These are phyloP conservation scores for Parafenestella ontariensis DNA, from an alignment of 2,329 filamentous ascomycete species.

Conservation along the genomic window DNA sequence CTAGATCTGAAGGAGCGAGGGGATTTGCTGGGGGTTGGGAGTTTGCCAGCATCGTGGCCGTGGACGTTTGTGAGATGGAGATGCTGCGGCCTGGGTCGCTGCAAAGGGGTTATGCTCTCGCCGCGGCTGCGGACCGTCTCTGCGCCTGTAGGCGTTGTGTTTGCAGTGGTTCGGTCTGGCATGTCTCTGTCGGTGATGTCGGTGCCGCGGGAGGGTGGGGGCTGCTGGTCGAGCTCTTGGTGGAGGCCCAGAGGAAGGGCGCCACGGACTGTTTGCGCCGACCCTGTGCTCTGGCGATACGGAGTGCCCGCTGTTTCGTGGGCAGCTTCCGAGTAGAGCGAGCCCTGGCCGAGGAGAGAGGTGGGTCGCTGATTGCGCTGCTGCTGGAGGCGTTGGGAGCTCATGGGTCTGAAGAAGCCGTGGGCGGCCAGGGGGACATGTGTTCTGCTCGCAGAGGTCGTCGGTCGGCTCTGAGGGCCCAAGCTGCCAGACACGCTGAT, in stretches of 20 bases:
- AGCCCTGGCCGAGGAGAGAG: conserved; percentile 44
- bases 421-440: conserved; percentile 91
- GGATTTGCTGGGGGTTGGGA: conserved; percentile 70
- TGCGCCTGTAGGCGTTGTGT: conserved; percentile 72
- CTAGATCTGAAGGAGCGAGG: conserved; percentile 78
- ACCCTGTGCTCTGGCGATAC: conserved; percentile 49
- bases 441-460: conserved; percentile 76
- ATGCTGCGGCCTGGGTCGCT: conserved; percentile 63
- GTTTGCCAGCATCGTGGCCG: conserved; percentile 59
- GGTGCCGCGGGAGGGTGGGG: conserved; percentile 76
- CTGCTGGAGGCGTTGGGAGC: conserved; percentile 90
- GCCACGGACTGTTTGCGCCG: conserved; percentile 42
- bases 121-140: conserved; percentile 69
- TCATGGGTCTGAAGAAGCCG: conserved; percentile 96
- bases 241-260: conserved; percentile 41
- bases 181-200: conserved; percentile 79
- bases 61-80: conserved; percentile 68
- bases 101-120: conserved; percentile 81
- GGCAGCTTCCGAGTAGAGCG: conserved; percentile 40
- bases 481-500: conserved; percentile 55
- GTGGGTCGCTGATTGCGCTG: conserved; percentile 72
- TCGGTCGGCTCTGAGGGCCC: conserved; percentile 54
- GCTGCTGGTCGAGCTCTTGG: conserved; percentile 47
- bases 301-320: conserved; percentile 42
- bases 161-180: conserved; percentile 73